Evolutionary conservation across 768 basidiomycete genomes (phyloP), one percentile per base, ranked within the genome.

Genomic region (Daedaleopsis nitida): DNA sequence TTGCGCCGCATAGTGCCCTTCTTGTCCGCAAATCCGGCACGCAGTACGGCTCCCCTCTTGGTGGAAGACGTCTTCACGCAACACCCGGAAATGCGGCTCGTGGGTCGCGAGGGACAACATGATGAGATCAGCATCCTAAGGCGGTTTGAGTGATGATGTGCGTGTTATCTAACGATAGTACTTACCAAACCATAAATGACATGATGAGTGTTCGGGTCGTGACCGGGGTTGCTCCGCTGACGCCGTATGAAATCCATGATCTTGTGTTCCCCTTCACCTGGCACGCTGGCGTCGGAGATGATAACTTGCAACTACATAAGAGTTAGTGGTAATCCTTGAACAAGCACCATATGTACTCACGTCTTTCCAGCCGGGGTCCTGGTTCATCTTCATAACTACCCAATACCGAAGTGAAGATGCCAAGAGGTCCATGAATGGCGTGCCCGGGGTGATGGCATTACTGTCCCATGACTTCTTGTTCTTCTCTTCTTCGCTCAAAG

Each of bases 221-320:
- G 89, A n/a, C 87, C 90, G 23, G 84, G 83, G 70, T 96, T 92
- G 53, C 83, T 80, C 54, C 97, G 84, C 69, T 97, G 96, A 37
- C 96, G 83, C 57, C 97, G 82, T 65, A 99, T 96, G 73, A 85
- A 98, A 73, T 98, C 97, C 95, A 99, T 98, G 65, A 99, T 98
- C 79, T 99, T 99, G 75, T 99, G 97, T 73, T 99, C 97, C 72
- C 97, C 97, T 76, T 99, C 97, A 67, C 97, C 97, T 1, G 97
- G 96, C 13, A 98, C 97, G 57, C 91, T 87, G 1, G 97, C 93
- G 67, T 99, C 97, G 6, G 97, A 99, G 57, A 99, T 93, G 65
- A 98, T 87, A 54, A 99, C 91, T 81, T 98, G 87, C 43, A 99
- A 82, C 95, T 96, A 66, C 55, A 3, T 34, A 32, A 10, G 37